Conservation (phyloP, 2,329 filamentous ascomycete genomes). For the Cladosporium oxysporum region DNA sequence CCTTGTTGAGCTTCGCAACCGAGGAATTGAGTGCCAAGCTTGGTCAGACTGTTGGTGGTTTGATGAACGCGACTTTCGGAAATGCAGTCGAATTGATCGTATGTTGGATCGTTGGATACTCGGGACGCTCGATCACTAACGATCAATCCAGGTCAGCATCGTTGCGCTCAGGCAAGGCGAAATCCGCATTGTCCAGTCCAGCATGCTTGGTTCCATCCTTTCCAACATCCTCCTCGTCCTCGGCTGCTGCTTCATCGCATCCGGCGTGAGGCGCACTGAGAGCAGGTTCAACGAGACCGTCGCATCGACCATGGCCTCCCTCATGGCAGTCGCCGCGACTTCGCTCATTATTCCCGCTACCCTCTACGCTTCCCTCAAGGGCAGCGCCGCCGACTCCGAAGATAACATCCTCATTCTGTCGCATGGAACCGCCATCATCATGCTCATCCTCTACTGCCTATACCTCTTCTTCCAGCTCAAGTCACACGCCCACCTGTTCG, state of each 20-base stretch:
- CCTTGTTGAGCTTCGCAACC: slow-evolving; percentile 82
- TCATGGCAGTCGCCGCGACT: slow-evolving; percentile 58
- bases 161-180: slow-evolving; percentile 82
- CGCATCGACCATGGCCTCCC: slow-evolving; percentile 71
- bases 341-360: slow-evolving; percentile 57
- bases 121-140: slow-evolving; percentile 3
- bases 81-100: slow-evolving; percentile 53
- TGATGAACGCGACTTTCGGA: slow-evolving; percentile 90
- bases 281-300: slow-evolving; percentile 69
- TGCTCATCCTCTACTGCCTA: slow-evolving; percentile 55
- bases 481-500: slow-evolving; percentile 51
- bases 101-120: background rate
- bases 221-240: slow-evolving; percentile 85
- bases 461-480: slow-evolving; percentile 59
- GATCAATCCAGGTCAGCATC: slow-evolving; percentile 71
- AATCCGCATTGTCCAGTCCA: slow-evolving; percentile 95
- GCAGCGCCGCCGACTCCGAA: slow-evolving; percentile 44
- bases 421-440: slow-evolving; percentile 55
- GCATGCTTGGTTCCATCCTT: slow-evolving; percentile 93
- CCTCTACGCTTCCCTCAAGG: slow-evolving; percentile 50
- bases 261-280: slow-evolving; percentile 48
- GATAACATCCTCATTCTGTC: slow-evolving; percentile 52
- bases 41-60: slow-evolving; percentile 82
- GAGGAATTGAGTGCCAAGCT: slow-evolving; percentile 79
- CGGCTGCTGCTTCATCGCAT: slow-evolving; percentile 56